Evolutionary conservation across 495 filamentous ascomycete genomes (phyloP).

Genomic region (Aspergillus steynii): DNA sequence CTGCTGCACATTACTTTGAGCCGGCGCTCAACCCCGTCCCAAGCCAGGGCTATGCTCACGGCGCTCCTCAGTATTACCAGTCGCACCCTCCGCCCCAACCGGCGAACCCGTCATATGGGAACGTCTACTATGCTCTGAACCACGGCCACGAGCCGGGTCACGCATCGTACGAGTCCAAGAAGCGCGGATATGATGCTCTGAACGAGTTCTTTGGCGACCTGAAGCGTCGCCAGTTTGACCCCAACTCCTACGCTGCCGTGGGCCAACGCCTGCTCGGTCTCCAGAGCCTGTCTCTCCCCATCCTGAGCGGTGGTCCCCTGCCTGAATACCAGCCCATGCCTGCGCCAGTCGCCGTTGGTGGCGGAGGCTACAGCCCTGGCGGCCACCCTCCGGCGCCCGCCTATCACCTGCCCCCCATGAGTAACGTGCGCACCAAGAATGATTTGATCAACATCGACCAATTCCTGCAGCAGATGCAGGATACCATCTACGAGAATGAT

Average conservation of each 20-base stretch:
- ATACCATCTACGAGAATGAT: conserved; percentile 89
- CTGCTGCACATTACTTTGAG: conserved; percentile 48
- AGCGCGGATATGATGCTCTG: conserved; percentile 82
- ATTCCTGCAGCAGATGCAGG: conserved; percentile 91
- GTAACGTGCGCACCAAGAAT: conserved; percentile 86
- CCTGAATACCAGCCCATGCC: conserved; percentile 66
- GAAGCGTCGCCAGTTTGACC: conserved; percentile 86
- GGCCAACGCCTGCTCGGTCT: conserved; percentile 76
- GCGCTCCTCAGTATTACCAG: conserved; percentile 58
- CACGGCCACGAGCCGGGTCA: conserved; percentile 47
- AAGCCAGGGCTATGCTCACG: conserved; percentile 47
- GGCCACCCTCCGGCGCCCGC: conserved; percentile 51
- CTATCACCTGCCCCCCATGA: conserved; percentile 80
- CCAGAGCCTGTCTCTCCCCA: conserved; percentile 67
- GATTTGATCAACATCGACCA: conserved; percentile 90
- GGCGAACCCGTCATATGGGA: conserved; percentile 61
- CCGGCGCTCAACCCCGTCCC: conserved; percentile 41
- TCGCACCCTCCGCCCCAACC: conserved; percentile 52
- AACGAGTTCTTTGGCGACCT: conserved; percentile 92
- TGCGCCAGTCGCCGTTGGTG: conserved; percentile 53
- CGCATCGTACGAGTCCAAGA: conserved; percentile 63
- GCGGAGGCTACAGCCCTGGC: conserved; percentile 51
- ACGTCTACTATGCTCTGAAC: conserved; percentile 69
- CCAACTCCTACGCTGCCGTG: conserved; percentile 77
- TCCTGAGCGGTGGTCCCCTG: conserved; percentile 58